These are phyloP conservation scores for Phycomyces nitens DNA, from an alignment of 192 early-diverging fungal genomes.

Conservation along the genomic window DNA sequence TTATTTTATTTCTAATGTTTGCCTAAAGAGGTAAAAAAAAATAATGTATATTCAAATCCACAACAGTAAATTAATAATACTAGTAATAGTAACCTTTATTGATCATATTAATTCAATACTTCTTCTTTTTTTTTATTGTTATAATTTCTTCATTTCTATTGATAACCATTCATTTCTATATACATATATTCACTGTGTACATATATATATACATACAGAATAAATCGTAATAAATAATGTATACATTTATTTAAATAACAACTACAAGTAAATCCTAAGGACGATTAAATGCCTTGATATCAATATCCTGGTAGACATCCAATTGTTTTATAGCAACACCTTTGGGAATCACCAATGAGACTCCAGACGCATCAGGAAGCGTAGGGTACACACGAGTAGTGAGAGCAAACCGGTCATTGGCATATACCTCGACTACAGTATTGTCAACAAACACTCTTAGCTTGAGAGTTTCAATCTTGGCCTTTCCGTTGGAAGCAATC, in stretches of 20 bases:
- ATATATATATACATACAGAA: too few relatives aligned
- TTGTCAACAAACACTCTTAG: slow-evolving; percentile 12
- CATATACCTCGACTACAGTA: slow-evolving; percentile 21
- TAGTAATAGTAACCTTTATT: too few relatives aligned
- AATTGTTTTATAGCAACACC: background rate
- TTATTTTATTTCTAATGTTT: too few relatives aligned
- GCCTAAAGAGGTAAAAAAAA: too few relatives aligned
- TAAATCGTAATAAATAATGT: background rate
- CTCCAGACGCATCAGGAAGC: background rate
- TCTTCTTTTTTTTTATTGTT: too few relatives aligned
- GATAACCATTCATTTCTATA: too few relatives aligned
- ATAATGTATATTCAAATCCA: too few relatives aligned
- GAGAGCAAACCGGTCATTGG: slow-evolving; percentile 18
- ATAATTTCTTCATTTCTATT: too few relatives aligned
- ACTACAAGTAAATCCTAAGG: background rate
- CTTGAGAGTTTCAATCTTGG: slow-evolving; percentile 11
- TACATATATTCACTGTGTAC: too few relatives aligned
- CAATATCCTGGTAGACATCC: slow-evolving; percentile 8
- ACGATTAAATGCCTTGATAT: slow-evolving; percentile 4
- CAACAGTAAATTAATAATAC: too few relatives aligned
- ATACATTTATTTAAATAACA: background rate
- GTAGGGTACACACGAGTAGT: slow-evolving; percentile 12
- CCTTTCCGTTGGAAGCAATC: background rate
- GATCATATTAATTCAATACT: too few relatives aligned
- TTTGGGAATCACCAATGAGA: background rate